These are phyloP conservation scores for Cladosporium sp. DNA, from an alignment of 2,329 filamentous ascomycete species.

Conservation along the genomic window DNA sequence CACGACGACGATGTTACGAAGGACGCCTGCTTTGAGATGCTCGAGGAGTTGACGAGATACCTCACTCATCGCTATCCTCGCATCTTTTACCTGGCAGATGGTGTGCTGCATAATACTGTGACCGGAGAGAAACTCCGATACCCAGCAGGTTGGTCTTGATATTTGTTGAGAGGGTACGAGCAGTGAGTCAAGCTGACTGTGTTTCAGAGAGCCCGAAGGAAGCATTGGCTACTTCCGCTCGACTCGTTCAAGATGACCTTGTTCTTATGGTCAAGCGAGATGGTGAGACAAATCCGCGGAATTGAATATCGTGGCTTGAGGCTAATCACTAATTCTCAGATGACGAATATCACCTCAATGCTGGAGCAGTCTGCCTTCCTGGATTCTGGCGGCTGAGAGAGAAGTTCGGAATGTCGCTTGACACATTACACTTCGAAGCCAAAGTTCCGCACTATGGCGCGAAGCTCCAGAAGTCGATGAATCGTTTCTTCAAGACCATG, in stretches of 20 bases:
- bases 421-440: slow-evolving; percentile 17
- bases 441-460: slow-evolving; percentile 17
- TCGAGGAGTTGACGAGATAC: slow-evolving; percentile 13
- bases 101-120: background rate
- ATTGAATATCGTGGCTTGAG: background rate
- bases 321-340: background rate
- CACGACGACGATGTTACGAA: slow-evolving; percentile 7
- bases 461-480: slow-evolving; percentile 19
- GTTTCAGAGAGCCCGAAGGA: slow-evolving; percentile 9
- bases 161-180: background rate
- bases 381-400: slow-evolving; percentile 21
- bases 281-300: background rate
- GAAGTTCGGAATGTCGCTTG: slow-evolving; percentile 20
- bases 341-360: slow-evolving; percentile 14
- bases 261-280: slow-evolving; percentile 18
- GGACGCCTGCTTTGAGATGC: slow-evolving; percentile 17
- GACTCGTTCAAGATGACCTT: slow-evolving; percentile 16
- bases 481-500: slow-evolving; percentile 19
- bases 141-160: slow-evolving; percentile 6
- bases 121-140: slow-evolving; percentile 14
- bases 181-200: background rate
- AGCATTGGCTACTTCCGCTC: slow-evolving; percentile 6
- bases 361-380: slow-evolving; percentile 15
- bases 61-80: slow-evolving; percentile 15
- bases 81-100: slow-evolving; percentile 4